Percentiles rank a stretch among this genome's conserved stretches.
Evolutionary conservation across 2,329 filamentous ascomycete species (phyloP).

Genomic region (Diaporthe sp.): DNA sequence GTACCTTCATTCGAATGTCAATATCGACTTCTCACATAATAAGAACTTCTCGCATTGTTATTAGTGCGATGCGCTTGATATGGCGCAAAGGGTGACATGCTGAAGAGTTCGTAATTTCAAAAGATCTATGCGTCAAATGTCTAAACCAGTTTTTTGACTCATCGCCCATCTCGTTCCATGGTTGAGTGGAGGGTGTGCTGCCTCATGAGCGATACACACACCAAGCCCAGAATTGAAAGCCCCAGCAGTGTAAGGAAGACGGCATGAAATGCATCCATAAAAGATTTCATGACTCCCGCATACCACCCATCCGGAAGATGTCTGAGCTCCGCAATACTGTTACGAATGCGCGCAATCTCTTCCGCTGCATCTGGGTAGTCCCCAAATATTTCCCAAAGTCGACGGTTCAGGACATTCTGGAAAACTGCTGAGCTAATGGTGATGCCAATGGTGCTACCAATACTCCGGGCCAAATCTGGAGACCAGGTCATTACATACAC

Average conservation of each 20-base stretch:
- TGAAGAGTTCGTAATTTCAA: neutral
- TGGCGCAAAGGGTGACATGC: neutral
- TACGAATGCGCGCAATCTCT: neutral
- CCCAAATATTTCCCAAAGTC: neutral
- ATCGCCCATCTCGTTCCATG: neutral
- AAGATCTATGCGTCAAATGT: neutral
- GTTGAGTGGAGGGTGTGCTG: neutral
- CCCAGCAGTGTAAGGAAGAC: neutral
- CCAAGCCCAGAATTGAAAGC: neutral
- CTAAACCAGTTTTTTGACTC: neutral
- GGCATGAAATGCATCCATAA: neutral
- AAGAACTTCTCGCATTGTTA: neutral
- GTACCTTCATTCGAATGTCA: too few species aligned
- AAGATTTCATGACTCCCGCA: neutral
- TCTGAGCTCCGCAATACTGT: neutral
- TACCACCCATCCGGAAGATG: neutral
- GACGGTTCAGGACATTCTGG: neutral
- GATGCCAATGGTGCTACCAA: neutral
- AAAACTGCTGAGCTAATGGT: neutral
- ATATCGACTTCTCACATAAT: too few species aligned
- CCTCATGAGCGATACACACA: neutral
- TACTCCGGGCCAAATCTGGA: neutral
- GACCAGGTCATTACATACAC: neutral
- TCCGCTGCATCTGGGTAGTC: neutral
- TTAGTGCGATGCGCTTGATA: neutral